phyloP scores from a whole-genome alignment of 768 basidiomycete species.

The Boletus rubescentipes region DNA sequence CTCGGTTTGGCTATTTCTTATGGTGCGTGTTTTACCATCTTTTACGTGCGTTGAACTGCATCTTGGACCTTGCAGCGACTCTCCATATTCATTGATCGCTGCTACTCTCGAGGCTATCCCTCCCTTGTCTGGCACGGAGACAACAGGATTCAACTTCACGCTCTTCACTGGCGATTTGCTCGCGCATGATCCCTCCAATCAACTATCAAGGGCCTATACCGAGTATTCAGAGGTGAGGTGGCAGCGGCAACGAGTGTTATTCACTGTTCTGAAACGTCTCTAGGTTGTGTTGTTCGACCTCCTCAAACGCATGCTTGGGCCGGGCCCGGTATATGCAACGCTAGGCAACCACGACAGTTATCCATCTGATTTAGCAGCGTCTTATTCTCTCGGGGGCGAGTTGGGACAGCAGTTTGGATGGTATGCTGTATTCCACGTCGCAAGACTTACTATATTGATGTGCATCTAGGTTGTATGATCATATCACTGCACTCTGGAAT shows the following conservation, averaged over 20 bases:
- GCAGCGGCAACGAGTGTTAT: neutral
- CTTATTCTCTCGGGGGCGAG: conserved; percentile 52
- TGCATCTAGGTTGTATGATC: conserved; percentile 67
- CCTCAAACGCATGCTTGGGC: conserved; percentile 57
- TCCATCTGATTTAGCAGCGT: conserved; percentile 56
- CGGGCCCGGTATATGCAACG: conserved; percentile 72
- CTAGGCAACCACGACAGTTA: conserved; percentile 80
- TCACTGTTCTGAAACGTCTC: conserved; percentile 5
- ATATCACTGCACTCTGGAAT: conserved; percentile 68
- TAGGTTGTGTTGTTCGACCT: conserved; percentile 67
- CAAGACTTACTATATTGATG: neutral
- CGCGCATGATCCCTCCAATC: conserved; percentile 66
- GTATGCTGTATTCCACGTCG: conserved; percentile 34
- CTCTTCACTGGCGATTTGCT: conserved; percentile 75
- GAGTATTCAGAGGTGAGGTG: conserved; percentile 58
- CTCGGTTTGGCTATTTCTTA: conserved; percentile 62
- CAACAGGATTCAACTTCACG: conserved; percentile 61
- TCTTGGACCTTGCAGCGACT: conserved; percentile 44
- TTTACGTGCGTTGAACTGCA: neutral
- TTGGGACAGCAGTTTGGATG: conserved; percentile 66
- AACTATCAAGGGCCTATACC: conserved; percentile 61
- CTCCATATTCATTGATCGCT: conserved; percentile 58
- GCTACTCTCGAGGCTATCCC: conserved; percentile 69
- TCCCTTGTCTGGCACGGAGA: conserved; percentile 56
- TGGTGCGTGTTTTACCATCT: conserved; percentile 41